A percentile compares a stretch with the other conserved stretches of the same genome.
Conservation (phyloP, 805 yeast genomes). For the Teunomyces gatunensis region DNA sequence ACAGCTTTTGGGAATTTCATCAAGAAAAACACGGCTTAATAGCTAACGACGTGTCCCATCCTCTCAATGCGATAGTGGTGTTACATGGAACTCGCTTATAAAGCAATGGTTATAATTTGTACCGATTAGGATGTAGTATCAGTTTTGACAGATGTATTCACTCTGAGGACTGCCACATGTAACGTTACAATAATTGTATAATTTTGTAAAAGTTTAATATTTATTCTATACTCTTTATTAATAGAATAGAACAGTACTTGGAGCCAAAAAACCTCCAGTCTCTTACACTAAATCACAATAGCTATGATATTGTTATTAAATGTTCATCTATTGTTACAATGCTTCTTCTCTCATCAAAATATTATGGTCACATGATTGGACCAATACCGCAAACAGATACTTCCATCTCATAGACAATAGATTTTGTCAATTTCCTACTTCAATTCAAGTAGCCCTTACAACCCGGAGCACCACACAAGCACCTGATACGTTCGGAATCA, state of each 20-base stretch:
- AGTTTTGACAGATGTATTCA: background rate
- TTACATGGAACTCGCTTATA: background rate
- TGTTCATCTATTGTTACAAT: conserved; percentile 1
- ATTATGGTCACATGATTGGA: background rate
- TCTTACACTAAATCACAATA: background rate
- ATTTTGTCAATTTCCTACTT: conserved; percentile 5
- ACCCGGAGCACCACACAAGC: conserved; percentile 92
- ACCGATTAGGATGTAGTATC: background rate
- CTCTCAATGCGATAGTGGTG: background rate
- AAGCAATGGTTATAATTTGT: background rate
- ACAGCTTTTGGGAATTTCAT: background rate
- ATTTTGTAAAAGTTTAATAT: background rate
- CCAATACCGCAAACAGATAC: background rate
- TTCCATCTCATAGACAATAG: background rate
- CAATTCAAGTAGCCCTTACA: conserved; percentile 90
- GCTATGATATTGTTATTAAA: background rate
- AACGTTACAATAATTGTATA: background rate
- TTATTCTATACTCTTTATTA: background rate
- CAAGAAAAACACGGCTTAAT: background rate
- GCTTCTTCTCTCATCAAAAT: background rate
- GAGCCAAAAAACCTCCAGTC: background rate
- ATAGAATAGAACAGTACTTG: background rate
- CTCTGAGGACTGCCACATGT: background rate
- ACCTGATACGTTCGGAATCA: conserved; percentile 82
- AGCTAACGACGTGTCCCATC: background rate